Conservation (phyloP, 1,139 yeast species). For the Taphrina pruni region DNA sequence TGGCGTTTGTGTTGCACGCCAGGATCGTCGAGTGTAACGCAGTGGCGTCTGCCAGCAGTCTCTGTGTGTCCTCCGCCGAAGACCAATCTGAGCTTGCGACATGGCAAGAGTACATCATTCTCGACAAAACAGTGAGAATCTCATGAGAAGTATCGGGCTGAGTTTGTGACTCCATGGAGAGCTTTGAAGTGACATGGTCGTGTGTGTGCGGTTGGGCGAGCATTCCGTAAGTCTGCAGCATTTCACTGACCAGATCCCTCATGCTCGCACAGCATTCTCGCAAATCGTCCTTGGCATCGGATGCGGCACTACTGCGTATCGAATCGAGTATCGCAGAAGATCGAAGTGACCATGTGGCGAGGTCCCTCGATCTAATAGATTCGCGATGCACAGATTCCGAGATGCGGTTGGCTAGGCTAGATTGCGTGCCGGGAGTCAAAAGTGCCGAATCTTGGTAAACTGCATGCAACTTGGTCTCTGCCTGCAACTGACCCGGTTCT, state of each 20-base stretch:
- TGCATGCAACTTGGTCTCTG: background rate
- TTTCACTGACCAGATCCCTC: conserved; percentile 12
- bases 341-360: conserved; percentile 4
- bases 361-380: conserved; percentile 4
- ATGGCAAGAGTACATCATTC: conserved; percentile 31
- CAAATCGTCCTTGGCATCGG: background rate
- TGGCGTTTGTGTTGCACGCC: conserved; percentile 14
- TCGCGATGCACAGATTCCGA: conserved; percentile 10
- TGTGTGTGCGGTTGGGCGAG: background rate
- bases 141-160: background rate
- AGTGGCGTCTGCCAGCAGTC: conserved; percentile 36
- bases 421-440: background rate
- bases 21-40: conserved; percentile 24
- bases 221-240: conserved; percentile 14
- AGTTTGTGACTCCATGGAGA: background rate
- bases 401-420: conserved; percentile 8
- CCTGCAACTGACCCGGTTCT: background rate
- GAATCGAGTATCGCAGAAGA: conserved; percentile 6
- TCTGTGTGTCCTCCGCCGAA: conserved; percentile 19
- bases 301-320: background rate
- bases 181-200: background rate
- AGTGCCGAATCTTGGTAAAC: background rate
- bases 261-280: background rate
- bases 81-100: conserved; percentile 40
- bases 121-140: conserved; percentile 2